A percentile compares a stretch with the other conserved stretches of the same genome.
Evolutionary conservation across 73 alveolate genomes (phyloP).

Genomic region (Diophrys sp.): DNA sequence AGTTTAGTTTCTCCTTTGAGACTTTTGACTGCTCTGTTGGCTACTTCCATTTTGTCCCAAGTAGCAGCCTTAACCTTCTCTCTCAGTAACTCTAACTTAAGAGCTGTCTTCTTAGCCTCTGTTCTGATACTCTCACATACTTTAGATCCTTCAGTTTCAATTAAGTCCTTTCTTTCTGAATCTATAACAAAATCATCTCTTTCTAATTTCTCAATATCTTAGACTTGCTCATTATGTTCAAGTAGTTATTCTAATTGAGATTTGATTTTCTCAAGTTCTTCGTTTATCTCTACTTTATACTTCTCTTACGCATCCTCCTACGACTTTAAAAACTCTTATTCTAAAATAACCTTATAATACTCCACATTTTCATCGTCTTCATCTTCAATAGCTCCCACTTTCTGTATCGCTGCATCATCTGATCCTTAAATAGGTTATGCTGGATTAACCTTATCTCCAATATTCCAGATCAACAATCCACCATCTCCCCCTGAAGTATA

Average conservation of each 20-base stretch:
- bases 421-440: conserved; percentile 43
- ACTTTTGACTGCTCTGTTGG: conserved; percentile 59
- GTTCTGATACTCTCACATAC: conserved; percentile 78
- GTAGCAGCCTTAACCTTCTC: conserved; percentile 69
- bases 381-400: conserved; percentile 49
- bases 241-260: conserved; percentile 73
- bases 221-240: conserved; percentile 83
- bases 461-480: conserved; percentile 75
- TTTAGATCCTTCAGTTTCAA: conserved; percentile 73
- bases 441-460: conserved; percentile 58
- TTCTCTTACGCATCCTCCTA: conserved; percentile 64
- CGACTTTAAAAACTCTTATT: conserved; percentile 54
- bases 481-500: conserved; percentile 95
- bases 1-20: conserved; percentile 63
- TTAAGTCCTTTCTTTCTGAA: conserved; percentile 74
- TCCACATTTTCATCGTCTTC: conserved; percentile 37
- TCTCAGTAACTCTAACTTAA: conserved; percentile 61
- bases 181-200: conserved; percentile 95
- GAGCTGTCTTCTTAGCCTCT: conserved; percentile 66
- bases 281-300: conserved; percentile 69
- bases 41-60: conserved; percentile 79
- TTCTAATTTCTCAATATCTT: conserved; percentile 87
- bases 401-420: conserved; percentile 51
- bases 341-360: conserved; percentile 55
- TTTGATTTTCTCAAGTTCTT: conserved; percentile 73